Evolutionary conservation across 768 basidiomycete genomes (phyloP), one percentile per base, ranked within the genome.

Genomic region (Rhodotorula graminis): DNA sequence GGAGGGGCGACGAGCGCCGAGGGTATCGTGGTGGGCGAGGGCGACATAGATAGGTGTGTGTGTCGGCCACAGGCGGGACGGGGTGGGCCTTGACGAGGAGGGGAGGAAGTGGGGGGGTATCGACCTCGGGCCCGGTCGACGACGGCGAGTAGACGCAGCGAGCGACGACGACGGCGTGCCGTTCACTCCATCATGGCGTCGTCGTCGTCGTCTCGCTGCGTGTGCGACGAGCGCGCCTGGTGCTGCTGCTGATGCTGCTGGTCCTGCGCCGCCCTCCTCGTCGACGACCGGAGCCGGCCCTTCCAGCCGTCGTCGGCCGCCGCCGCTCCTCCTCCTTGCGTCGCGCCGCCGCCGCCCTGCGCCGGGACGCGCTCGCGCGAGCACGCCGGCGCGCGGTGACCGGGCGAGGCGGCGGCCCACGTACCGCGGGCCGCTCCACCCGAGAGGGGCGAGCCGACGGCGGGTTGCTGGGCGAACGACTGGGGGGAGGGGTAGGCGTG

Each of bases 161-260:
- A 37, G 37, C 33, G 25, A 46, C 44, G 44, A 46, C 14, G 44
- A 14, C 6, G 3, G 44, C 6, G 11, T 2, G 6, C 6, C 33
- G 7, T 2, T 40, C 44, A 65, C 55, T 65, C 55, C 64, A 65
- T 65, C 64, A 57, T 57, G n/a, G 29, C 42, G 64, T 65, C 64
- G 29, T 57, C 64, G 33, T 50, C 49, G 47, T 46, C 44, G 44
- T 46, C 19, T 8, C 11, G 31, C 53, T 55, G 53, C 53, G 10
- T 18, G 12, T 29, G 53, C 53, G 9, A 15, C 53, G 9, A 15
- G n/a, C 27, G 25, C n/a, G 29, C 27, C 53, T 27, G 50, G 27
- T 27, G 50, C 53, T 29, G n/a, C 53, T 55, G 53, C 53, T n/a
- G n/a, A n/a, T 55, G 53, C n/a, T 55, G 53, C 14, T 55, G 53